These are phyloP conservation scores for Plenodomus biglobosus DNA, from an alignment of 2,329 filamentous ascomycete species.

Conservation along the genomic window DNA sequence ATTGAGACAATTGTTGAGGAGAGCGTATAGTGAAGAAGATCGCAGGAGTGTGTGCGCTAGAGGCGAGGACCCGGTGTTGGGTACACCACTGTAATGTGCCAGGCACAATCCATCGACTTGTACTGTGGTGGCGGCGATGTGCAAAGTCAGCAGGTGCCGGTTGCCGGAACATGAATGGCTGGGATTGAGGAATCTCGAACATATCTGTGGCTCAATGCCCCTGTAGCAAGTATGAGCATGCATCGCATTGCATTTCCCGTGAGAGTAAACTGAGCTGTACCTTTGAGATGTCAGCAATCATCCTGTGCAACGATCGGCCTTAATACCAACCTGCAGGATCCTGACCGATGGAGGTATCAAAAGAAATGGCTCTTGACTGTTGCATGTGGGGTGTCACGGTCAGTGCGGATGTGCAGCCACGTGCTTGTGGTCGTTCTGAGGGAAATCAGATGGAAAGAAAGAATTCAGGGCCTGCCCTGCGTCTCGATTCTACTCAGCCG, in stretches of 20 bases:
- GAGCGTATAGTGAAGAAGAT: background rate
- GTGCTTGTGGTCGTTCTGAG: background rate
- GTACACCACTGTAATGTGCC: background rate
- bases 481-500: conserved; percentile 5
- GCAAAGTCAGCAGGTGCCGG: background rate
- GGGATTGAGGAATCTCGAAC: too few species aligned
- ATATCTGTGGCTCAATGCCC: background rate
- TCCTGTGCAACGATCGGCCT: background rate
- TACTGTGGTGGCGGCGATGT: background rate
- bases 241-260: background rate
- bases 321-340: background rate
- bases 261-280: background rate
- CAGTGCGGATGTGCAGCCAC: background rate
- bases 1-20: background rate
- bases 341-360: background rate
- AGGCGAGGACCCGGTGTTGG: background rate
- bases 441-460: background rate
- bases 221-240: background rate
- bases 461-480: background rate
- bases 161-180: background rate
- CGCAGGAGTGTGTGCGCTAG: background rate
- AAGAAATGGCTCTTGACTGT: background rate
- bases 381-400: background rate
- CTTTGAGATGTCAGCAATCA: too few species aligned
- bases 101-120: background rate